Conservation (phyloP, 2,329 filamentous ascomycete genomes). For the Fusarium sp. region DNA sequence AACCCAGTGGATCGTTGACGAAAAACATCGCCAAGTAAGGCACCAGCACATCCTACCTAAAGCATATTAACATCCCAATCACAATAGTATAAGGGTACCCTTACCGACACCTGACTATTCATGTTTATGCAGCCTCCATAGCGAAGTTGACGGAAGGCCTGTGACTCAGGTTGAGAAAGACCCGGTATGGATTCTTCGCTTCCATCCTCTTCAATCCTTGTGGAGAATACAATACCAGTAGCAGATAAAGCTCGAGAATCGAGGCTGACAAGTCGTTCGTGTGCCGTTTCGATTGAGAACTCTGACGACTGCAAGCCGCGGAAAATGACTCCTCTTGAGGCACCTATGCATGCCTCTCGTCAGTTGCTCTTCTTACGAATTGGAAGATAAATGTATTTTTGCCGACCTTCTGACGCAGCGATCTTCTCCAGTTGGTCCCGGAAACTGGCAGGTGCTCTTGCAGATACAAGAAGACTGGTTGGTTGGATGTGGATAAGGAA, state of each 20-base stretch:
- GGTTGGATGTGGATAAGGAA: conserved; percentile 64
- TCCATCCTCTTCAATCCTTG: conserved; percentile 2
- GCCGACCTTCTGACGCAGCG: conserved; percentile 19
- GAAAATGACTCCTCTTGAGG: conserved; percentile 51
- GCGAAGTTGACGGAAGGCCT: conserved; percentile 69
- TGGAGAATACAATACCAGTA: conserved; percentile 35
- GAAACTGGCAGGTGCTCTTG: conserved; percentile 55
- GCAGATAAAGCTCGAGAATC: conserved; percentile 15
- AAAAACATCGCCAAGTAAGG: conserved; percentile 81
- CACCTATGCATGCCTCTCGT: neutral
- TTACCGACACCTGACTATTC: conserved; percentile 75
- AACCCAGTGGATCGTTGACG: conserved; percentile 67
- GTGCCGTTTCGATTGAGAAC: conserved; percentile 74
- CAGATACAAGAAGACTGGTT: conserved; percentile 63
- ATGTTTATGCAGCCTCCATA: conserved; percentile 77
- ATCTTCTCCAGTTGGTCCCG: conserved; percentile 42
- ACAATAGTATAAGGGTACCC: neutral
- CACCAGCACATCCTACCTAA: conserved; percentile 84
- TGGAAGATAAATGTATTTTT: neutral
- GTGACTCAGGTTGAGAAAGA: conserved; percentile 54
- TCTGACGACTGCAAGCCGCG: conserved; percentile 76
- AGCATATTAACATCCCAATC: conserved; percentile 7
- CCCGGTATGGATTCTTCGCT: conserved; percentile 46
- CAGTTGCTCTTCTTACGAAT: neutral
- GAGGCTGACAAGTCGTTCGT: conserved; percentile 67